These are phyloP conservation scores for Ligustrum vulgare DNA, from an alignment of 257 asterid genomes.

Conservation along the genomic window DNA sequence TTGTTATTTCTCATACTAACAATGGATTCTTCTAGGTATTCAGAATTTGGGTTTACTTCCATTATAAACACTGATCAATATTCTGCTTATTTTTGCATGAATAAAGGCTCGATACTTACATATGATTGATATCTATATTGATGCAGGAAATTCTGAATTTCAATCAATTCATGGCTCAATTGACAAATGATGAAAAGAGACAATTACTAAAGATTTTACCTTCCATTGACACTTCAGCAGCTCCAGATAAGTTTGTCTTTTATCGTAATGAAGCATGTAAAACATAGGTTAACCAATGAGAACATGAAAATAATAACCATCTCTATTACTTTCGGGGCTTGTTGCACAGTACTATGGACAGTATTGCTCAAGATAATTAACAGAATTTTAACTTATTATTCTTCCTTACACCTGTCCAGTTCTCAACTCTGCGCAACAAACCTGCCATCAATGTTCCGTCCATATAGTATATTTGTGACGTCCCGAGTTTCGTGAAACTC, in stretches of 20 bases:
- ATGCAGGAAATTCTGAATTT: constrained; percentile 64
- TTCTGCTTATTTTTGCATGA: not conserved
- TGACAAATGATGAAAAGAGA: constrained; percentile 60
- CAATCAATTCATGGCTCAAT: constrained; percentile 44
- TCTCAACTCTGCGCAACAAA: too few species aligned
- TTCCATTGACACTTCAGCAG: constrained; percentile 47
- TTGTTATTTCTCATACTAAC: not conserved
- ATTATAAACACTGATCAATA: not conserved
- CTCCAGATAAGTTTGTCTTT: constrained; percentile 52
- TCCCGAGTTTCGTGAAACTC: too few species aligned
- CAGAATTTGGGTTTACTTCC: not conserved
- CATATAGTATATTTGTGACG: too few species aligned
- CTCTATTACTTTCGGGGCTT: too few species aligned
- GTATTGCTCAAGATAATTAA: too few species aligned
- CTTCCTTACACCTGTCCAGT: too few species aligned
- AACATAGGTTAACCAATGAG: not conserved
- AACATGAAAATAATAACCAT: not conserved
- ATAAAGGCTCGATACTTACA: not conserved
- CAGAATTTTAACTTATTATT: too few species aligned
- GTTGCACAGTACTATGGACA: too few species aligned
- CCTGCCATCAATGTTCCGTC: too few species aligned
- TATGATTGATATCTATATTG: constrained; percentile 10
- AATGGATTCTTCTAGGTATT: not conserved
- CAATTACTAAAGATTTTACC: constrained; percentile 65
- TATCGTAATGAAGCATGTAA: constrained; percentile 9